Conservation (phyloP, 192 early-diverging fungal species). For the Umbelopsis ramanniana region DNA sequence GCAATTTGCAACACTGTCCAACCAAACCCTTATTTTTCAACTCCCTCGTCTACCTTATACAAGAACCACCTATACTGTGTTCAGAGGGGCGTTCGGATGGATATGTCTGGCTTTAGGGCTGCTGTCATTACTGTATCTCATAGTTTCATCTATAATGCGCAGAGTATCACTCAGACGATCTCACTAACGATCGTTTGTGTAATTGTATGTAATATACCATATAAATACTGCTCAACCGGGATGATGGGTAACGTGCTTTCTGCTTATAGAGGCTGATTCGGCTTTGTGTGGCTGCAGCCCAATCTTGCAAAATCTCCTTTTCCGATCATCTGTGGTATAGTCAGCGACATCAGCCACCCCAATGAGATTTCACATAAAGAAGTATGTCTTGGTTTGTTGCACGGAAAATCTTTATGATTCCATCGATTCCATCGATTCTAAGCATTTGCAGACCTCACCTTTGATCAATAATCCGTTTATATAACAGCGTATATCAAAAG, state of each 20-base stretch:
- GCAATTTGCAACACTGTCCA: constrained; percentile 10
- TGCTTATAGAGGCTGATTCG: neutral
- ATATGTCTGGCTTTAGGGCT: constrained; percentile 9
- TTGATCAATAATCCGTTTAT: no score
- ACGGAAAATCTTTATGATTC: no score
- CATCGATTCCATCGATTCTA: no score
- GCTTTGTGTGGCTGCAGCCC: no score
- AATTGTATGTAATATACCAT: neutral
- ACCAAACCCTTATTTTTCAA: constrained; percentile 7
- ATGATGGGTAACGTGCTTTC: no score
- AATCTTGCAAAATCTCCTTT: neutral
- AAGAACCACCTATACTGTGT: constrained; percentile 7
- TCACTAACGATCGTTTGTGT: neutral
- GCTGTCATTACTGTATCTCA: neutral
- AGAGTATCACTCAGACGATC: neutral
- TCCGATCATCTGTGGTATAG: neutral
- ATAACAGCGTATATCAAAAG: no score
- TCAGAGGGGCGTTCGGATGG: constrained; percentile 1
- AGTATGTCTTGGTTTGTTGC: no score
- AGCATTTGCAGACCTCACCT: no score
- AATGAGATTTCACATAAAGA: no score
- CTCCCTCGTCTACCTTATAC: neutral
- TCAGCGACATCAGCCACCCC: neutral
- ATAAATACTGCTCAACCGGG: no score
- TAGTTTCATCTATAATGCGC: neutral